phyloP scores from a whole-genome alignment of 2,329 filamentous ascomycete genomes.

The Incumbomyces delicatus region DNA sequence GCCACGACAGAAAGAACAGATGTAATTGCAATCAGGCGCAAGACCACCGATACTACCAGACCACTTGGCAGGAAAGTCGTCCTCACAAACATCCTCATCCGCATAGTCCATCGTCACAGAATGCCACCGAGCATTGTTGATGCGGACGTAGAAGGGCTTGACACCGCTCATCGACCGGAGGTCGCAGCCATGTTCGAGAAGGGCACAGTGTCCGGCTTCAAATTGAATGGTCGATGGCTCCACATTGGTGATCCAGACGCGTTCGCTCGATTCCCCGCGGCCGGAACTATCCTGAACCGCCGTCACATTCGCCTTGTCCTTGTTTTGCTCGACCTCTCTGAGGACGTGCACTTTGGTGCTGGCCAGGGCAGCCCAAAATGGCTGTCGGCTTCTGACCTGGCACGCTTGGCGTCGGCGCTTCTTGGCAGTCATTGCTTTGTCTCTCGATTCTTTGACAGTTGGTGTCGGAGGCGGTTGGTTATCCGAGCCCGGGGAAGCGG shows the following conservation, averaged over 20 bases:
- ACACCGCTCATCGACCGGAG: slow-evolving; percentile 19
- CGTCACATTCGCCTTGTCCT: slow-evolving; percentile 25
- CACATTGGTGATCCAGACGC: slow-evolving; percentile 39
- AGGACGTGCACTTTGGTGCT: slow-evolving; percentile 95
- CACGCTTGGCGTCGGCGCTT: slow-evolving; percentile 86
- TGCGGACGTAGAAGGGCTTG: slow-evolving; percentile 55
- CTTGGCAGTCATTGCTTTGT: slow-evolving; percentile 55
- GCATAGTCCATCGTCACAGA: slow-evolving; percentile 46
- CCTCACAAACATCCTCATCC: slow-evolving; percentile 34
- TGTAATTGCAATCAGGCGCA: slow-evolving; percentile 54
- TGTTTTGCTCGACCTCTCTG: slow-evolving; percentile 78
- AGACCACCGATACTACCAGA: slow-evolving; percentile 55
- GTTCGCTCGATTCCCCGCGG: slow-evolving; percentile 31
- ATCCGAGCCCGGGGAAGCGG: slow-evolving; percentile 33
- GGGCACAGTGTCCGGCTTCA: slow-evolving; percentile 28
- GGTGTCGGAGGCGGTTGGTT: slow-evolving; percentile 43
- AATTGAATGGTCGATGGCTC: slow-evolving; percentile 39
- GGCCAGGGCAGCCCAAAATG: slow-evolving; percentile 80
- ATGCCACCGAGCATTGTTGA: slow-evolving; percentile 57
- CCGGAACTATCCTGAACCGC: slow-evolving; percentile 13
- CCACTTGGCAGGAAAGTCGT: slow-evolving; percentile 41
- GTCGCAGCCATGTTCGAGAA: slow-evolving; percentile 23
- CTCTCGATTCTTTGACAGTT: slow-evolving; percentile 43
- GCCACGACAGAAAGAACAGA: slow-evolving; percentile 51
- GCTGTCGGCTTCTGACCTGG: slow-evolving; percentile 80